phyloP scores from a whole-genome alignment of 2,329 filamentous ascomycete species.

The Amylocarpus encephaloides region DNA sequence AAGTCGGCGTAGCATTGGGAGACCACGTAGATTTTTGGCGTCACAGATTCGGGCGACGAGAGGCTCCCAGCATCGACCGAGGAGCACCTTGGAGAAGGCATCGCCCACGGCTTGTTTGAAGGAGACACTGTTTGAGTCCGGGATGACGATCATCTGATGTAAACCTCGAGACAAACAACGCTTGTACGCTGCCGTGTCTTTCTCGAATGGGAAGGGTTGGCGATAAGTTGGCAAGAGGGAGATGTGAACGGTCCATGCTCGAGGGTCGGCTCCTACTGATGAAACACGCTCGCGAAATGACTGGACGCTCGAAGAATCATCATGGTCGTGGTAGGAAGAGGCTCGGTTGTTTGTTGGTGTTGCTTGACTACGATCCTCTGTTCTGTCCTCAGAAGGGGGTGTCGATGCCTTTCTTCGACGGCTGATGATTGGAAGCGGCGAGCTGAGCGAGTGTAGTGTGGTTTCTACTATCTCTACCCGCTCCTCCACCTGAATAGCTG shows the following conservation, averaged over 20 bases:
- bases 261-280: slow-evolving; percentile 27
- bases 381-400: slow-evolving; percentile 21
- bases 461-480: slow-evolving; percentile 25
- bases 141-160: slow-evolving; percentile 50
- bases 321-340: slow-evolving; percentile 8
- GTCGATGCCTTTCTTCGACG: slow-evolving; percentile 27
- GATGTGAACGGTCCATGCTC: slow-evolving; percentile 53
- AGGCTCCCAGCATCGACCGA: slow-evolving; percentile 48
- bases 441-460: background rate
- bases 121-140: slow-evolving; percentile 42
- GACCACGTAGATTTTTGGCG: slow-evolving; percentile 45
- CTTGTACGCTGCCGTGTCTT: slow-evolving; percentile 55
- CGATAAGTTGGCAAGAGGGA: slow-evolving; percentile 49
- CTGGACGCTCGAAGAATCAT: slow-evolving; percentile 19
- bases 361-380: background rate
- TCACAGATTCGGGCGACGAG: slow-evolving; percentile 54
- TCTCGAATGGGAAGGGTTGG: slow-evolving; percentile 55
- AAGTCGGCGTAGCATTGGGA: slow-evolving; percentile 53
- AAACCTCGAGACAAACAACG: slow-evolving; percentile 54
- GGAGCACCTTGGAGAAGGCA: slow-evolving; percentile 45
- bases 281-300: slow-evolving; percentile 19
- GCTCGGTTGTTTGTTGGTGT: slow-evolving; percentile 5
- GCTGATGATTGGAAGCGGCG: slow-evolving; percentile 11
- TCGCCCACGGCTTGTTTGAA: slow-evolving; percentile 43
- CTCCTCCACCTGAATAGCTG: slow-evolving; percentile 32